These are phyloP conservation scores for Dothiorella sarmentorum DNA, from an alignment of 2,329 filamentous ascomycete species.

Conservation along the genomic window DNA sequence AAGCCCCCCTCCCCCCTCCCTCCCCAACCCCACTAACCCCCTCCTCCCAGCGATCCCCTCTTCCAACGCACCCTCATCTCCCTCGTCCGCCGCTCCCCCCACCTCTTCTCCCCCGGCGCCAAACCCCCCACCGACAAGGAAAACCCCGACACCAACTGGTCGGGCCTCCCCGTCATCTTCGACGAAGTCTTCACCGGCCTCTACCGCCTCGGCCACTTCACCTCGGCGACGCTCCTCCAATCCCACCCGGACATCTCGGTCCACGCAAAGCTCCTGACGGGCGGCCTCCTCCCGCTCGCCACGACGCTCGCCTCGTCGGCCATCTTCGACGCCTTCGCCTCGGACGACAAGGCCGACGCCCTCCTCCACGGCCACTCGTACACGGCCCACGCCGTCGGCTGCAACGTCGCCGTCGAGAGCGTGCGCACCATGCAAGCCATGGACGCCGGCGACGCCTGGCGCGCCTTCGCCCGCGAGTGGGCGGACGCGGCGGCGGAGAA, in stretches of 20 bases:
- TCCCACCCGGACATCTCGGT: constrained; percentile 71
- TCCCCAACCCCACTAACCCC: constrained; percentile 38
- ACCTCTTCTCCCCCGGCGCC: constrained; percentile 48
- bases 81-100: constrained; percentile 58
- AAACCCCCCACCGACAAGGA: constrained; percentile 15
- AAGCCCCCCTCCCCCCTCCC: neutral
- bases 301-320: constrained; percentile 70
- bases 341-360: constrained; percentile 72
- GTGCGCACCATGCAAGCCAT: constrained; percentile 59
- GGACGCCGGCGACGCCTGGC: constrained; percentile 57
- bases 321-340: constrained; percentile 69
- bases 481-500: neutral
- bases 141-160: constrained; percentile 53
- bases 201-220: constrained; percentile 73
- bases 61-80: constrained; percentile 72
- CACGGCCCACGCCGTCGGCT: constrained; percentile 79
- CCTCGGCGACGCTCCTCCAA: constrained; percentile 65
- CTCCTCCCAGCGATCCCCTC: constrained; percentile 62
- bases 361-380: constrained; percentile 83
- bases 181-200: constrained; percentile 88
- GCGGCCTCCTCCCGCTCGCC: constrained; percentile 73
- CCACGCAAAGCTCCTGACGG: constrained; percentile 80
- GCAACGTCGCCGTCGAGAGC: constrained; percentile 69
- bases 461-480: constrained; percentile 53
- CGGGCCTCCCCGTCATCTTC: constrained; percentile 73